These are phyloP conservation scores for Neofusicoccum ribis DNA, from an alignment of 2,329 filamentous ascomycete genomes.

Conservation along the genomic window DNA sequence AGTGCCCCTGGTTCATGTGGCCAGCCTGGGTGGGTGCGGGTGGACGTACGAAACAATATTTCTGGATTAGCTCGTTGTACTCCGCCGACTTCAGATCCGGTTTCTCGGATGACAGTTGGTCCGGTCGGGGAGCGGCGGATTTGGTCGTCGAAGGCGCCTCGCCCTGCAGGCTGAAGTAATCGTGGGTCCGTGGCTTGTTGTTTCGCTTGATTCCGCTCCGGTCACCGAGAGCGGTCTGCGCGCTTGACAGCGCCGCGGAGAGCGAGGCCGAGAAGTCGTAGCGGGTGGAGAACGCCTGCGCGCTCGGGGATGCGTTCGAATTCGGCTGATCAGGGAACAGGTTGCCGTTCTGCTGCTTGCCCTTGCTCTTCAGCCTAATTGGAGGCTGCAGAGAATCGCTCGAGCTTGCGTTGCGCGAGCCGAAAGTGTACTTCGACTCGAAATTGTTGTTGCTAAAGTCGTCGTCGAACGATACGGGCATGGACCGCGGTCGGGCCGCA, in stretches of 20 bases:
- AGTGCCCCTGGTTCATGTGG: conserved; percentile 37
- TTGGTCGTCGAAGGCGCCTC: conserved; percentile 26
- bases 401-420: conserved; percentile 43
- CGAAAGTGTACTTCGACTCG: conserved; percentile 49
- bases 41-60: conserved; percentile 97
- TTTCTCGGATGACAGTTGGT: conserved; percentile 60
- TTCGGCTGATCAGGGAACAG: conserved; percentile 57
- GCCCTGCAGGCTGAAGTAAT: conserved; percentile 40
- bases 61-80: conserved; percentile 96
- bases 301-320: conserved; percentile 41
- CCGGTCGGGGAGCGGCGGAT: conserved; percentile 48
- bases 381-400: conserved; percentile 61
- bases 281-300: conserved; percentile 82
- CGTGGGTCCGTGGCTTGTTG: conserved; percentile 24
- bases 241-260: conserved; percentile 74
- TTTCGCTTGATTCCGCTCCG: conserved; percentile 49
- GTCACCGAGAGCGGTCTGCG: conserved; percentile 64
- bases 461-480: conserved; percentile 64
- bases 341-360: conserved; percentile 58
- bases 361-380: conserved; percentile 70
- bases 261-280: conserved; percentile 97
- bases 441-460: conserved; percentile 62
- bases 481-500: conserved; percentile 49
- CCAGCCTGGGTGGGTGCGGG: conserved; percentile 32
- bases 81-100: conserved; percentile 79